Percentiles rank a stretch among this genome's conserved stretches.
Conservation (phyloP, 371 early-diverging fungal species). For the Circinella umbellata region DNA sequence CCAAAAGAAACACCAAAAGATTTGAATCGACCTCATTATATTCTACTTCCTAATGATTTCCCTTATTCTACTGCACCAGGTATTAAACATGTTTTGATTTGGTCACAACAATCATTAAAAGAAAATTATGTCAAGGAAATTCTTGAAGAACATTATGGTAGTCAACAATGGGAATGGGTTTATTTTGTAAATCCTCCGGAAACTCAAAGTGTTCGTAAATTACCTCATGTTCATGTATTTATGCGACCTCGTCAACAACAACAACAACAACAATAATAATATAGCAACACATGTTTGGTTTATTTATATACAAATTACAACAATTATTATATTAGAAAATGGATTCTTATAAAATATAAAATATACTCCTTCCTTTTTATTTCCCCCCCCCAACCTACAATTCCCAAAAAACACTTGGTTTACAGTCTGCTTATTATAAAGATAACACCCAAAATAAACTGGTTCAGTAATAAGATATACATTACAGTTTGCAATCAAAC, state of each 20-base stretch:
- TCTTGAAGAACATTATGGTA: slow-evolving; percentile 33
- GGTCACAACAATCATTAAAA: slow-evolving; percentile 55
- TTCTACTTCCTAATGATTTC: slow-evolving; percentile 65
- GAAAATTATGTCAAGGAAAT: slow-evolving; percentile 28
- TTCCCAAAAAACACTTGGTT: too few species aligned
- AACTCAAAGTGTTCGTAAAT: slow-evolving; percentile 37
- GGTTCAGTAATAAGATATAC: too few species aligned
- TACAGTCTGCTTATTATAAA: too few species aligned
- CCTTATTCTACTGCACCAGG: slow-evolving; percentile 61
- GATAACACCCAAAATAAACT: too few species aligned
- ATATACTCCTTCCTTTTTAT: too few species aligned
- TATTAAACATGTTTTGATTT: slow-evolving; percentile 56
- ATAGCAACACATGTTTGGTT: not conserved
- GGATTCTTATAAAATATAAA: too few species aligned
- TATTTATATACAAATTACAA: not conserved
- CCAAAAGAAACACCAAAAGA: slow-evolving; percentile 24
- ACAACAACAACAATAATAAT: not conserved
- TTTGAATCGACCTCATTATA: slow-evolving; percentile 22
- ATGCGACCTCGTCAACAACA: slow-evolving; percentile 30
- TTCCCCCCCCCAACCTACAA: too few species aligned
- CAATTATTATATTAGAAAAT: too few species aligned
- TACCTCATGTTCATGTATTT: slow-evolving; percentile 53
- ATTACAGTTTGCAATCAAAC: too few species aligned
- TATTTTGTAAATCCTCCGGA: slow-evolving; percentile 53
- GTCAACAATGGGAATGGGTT: slow-evolving; percentile 36